Percentiles rank a stretch among this genome's conserved stretches.
Evolutionary conservation across 148 eudicot genomes (phyloP).

Genomic region (Persicaria tinctoria): DNA sequence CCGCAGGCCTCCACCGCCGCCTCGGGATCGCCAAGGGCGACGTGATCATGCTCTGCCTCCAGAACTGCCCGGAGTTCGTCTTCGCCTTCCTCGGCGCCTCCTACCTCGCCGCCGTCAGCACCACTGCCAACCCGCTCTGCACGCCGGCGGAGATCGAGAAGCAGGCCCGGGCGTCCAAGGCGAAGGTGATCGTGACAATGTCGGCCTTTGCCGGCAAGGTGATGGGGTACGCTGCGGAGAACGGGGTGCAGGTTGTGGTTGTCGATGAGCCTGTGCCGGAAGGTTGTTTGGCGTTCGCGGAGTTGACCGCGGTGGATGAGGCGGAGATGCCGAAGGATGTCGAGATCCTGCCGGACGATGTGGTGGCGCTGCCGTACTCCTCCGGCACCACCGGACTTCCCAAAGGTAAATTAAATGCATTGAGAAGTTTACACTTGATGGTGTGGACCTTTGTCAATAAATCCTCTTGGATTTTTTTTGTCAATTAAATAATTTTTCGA

Average conservation of each 20-base stretch:
- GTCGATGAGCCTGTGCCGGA: conserved; percentile 24
- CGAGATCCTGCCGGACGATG: conserved; percentile 44
- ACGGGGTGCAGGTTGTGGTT: conserved; percentile 19
- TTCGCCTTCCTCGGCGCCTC: conserved; percentile 47
- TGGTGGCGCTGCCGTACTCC: conserved; percentile 77
- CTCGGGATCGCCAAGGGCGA: conserved; percentile 28
- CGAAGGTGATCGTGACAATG: conserved; percentile 52
- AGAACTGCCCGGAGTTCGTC: conserved; percentile 47
- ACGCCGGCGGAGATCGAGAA: conserved; percentile 36
- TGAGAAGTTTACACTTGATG: too few species aligned
- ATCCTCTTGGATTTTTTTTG: too few species aligned
- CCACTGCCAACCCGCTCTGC: conserved; percentile 49
- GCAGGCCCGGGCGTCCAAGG: conserved; percentile 45
- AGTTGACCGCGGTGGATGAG: conserved; percentile 17
- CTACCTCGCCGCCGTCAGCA: conserved; percentile 31
- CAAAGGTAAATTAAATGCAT: conserved; percentile 26
- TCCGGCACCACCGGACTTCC: conserved; percentile 91
- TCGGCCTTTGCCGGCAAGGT: conserved; percentile 48
- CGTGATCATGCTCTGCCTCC: conserved; percentile 47
- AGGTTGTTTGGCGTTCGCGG: conserved; percentile 31
- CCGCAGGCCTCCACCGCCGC: conserved; percentile 16
- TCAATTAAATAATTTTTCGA: too few species aligned
- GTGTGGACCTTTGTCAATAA: too few species aligned
- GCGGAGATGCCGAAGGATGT: conserved; percentile 8
- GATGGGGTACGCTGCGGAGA: conserved; percentile 18